A percentile compares a stretch with the other conserved stretches of the same genome.
phyloP scores from a whole-genome alignment of 2,329 filamentous ascomycete species.

The Colletotrichum paranaense region DNA sequence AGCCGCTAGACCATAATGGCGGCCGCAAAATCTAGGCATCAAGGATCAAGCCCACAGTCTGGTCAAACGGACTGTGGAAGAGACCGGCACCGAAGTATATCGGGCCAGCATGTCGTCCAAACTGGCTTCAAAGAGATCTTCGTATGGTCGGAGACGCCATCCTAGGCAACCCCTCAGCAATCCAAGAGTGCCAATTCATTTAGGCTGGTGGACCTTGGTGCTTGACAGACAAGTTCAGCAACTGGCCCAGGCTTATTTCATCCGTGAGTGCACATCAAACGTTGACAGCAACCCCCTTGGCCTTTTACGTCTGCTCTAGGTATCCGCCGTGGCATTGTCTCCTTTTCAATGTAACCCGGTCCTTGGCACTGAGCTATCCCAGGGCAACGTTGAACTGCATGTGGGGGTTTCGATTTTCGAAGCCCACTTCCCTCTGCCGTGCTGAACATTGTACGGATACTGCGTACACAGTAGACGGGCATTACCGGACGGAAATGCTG shows the following conservation, averaged over 20 bases:
- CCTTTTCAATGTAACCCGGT: constrained; percentile 1
- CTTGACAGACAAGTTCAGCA: not conserved
- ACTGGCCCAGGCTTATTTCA: constrained; percentile 11
- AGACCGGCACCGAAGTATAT: not conserved
- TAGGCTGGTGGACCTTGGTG: constrained; percentile 1
- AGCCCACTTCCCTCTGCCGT: constrained; percentile 11
- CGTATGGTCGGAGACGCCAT: not conserved
- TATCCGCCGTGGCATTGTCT: constrained; percentile 6
- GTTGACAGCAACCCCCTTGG: constrained; percentile 28
- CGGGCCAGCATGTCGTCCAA: not conserved
- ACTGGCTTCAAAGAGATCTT: not conserved
- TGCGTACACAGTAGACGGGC: not conserved
- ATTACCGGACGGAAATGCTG: constrained; percentile 6
- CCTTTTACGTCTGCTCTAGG: constrained; percentile 13
- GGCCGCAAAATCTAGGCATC: not conserved
- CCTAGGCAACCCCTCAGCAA: constrained; percentile 3
- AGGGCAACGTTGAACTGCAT: constrained; percentile 22
- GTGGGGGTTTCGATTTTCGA: constrained; percentile 15
- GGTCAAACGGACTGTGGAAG: not conserved
- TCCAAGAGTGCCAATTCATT: constrained; percentile 11
- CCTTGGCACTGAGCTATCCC: not conserved
- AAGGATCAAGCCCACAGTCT: not conserved
- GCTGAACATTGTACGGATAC: not conserved
- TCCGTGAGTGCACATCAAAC: constrained; percentile 28
- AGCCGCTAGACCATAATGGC: not conserved